Evolutionary conservation across 2,329 filamentous ascomycete genomes (phyloP), one percentile per base, ranked within the genome.

Genomic region (Lasiodiplodia sp.): DNA sequence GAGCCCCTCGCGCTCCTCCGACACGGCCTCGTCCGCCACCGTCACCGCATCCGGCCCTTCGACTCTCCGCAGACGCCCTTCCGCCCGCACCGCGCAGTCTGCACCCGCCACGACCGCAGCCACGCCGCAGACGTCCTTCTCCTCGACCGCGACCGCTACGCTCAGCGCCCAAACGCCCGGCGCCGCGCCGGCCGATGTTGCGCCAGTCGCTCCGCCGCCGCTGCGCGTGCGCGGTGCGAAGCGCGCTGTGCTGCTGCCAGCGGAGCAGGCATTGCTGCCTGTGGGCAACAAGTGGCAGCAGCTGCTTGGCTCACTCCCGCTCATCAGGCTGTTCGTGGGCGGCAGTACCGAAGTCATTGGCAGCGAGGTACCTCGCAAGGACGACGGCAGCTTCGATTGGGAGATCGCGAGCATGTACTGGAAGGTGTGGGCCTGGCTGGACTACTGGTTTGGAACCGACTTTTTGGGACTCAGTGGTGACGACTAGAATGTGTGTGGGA

Each of bases 381-480:
- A 93, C 66, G 84, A 86, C 53, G 92, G 92, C 68, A 89, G 88
- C 52, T 94, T 97, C 73, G 94, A 97, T 79, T 92, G 90, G 84
- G 87, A 87, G 52, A 83, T 82, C 56, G 88, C 87, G 7, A 87
- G 85, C 71, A 73, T 85, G 67, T 90, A 90, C 72, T 90, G 88
- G 88, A 79, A 83, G 28, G 80, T 88, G 69, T 90, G 87, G 83
- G 86, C 85, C 69, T 84, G 81, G 77, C 73, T 90, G 18, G 88
- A 91, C 73, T 77, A 74, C 23, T 76, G 84, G 56, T 74, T 88
- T n/a, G 86, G 87, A 2, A 88, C 86, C 1, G 87, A 90, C 72
- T 84, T 90, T 69, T 90, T 87, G 76, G 88, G 87, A 6, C 75
- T 90, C 70, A 86, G 82, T 72, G 85, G 84, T 56, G 85, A 86